phyloP scores from a whole-genome alignment of 306 rosid genomes.

The Cucurbita argyrosperma region DNA sequence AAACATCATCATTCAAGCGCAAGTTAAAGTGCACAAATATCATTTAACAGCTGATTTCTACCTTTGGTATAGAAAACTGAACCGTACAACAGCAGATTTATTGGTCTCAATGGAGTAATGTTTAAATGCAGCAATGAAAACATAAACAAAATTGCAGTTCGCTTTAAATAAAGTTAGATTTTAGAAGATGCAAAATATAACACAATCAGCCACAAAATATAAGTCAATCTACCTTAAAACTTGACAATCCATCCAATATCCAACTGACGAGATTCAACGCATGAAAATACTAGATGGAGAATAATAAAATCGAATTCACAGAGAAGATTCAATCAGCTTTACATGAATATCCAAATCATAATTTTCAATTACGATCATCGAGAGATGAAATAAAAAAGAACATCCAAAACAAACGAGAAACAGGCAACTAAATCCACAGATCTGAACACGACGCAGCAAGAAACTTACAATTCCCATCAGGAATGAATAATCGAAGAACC shows the following conservation, averaged over 20 bases:
- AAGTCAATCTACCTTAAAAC: background rate
- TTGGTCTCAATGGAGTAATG: background rate
- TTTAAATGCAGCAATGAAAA: background rate
- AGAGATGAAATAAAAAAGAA: background rate
- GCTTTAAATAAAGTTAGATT: background rate
- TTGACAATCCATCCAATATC: background rate
- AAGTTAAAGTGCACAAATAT: background rate
- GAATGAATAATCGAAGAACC: background rate
- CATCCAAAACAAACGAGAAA: background rate
- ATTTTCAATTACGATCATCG: background rate
- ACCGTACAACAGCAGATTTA: background rate
- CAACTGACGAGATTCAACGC: background rate
- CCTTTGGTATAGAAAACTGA: background rate
- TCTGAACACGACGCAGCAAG: background rate
- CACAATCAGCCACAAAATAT: background rate
- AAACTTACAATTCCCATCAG: background rate
- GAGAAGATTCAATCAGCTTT: background rate
- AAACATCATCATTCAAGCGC: background rate
- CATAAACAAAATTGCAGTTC: background rate
- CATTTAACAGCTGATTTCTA: background rate
- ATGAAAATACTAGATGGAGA: background rate
- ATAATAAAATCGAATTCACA: background rate
- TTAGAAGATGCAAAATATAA: background rate
- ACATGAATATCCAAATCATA: background rate
- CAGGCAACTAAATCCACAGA: background rate